Percentiles rank a stretch among this genome's conserved stretches.
Conservation (phyloP, 306 rosid species). For the Crotalaria pallida region DNA sequence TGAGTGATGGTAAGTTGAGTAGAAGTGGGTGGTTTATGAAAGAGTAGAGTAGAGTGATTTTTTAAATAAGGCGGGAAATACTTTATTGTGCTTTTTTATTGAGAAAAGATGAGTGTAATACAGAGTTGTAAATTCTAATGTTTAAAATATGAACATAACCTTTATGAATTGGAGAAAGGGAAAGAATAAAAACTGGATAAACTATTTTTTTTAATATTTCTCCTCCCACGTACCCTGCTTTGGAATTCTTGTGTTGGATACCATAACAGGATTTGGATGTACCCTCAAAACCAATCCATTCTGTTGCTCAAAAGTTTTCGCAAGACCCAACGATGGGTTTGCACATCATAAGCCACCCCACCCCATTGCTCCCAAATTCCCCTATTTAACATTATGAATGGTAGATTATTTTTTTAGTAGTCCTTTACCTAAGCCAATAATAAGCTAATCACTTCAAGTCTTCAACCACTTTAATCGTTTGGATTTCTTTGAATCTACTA, state of each 20-base stretch:
- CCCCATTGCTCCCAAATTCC: background rate
- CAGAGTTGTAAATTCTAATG: background rate
- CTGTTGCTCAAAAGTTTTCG: too few species aligned
- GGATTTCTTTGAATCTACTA: conserved; percentile 13
- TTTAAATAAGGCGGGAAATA: background rate
- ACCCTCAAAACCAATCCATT: too few species aligned
- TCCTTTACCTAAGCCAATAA: background rate
- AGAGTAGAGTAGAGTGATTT: background rate
- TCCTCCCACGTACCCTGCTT: background rate
- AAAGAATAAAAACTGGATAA: background rate
- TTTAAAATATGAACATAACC: background rate
- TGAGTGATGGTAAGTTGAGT: background rate
- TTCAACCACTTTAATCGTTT: background rate
- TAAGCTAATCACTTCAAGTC: background rate
- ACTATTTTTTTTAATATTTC: background rate
- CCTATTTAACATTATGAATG: background rate
- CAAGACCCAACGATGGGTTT: background rate
- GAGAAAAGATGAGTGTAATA: background rate
- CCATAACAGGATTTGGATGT: background rate
- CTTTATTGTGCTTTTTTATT: background rate
- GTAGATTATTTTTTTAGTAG: background rate
- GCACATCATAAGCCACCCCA: background rate
- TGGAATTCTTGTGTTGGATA: background rate
- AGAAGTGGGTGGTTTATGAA: background rate
- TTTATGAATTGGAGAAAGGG: background rate